phyloP scores from a whole-genome alignment of 768 basidiomycete genomes.

The Boletus rufocinnamomeus region DNA sequence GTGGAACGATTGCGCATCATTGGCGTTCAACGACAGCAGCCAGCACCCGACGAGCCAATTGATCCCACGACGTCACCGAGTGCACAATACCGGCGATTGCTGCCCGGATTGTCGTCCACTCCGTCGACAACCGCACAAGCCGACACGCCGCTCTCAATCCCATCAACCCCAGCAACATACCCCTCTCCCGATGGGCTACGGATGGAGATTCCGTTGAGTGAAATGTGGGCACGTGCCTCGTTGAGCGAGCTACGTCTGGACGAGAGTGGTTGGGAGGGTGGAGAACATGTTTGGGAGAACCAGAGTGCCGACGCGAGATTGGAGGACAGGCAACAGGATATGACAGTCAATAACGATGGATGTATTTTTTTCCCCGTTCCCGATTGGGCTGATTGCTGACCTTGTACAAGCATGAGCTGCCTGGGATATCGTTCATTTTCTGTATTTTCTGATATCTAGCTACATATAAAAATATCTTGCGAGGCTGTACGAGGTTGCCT shows the following conservation, averaged over 20 bases:
- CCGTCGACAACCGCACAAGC: conserved; percentile 34
- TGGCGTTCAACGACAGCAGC: conserved; percentile 64
- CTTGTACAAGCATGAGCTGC: neutral
- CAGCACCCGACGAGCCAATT: conserved; percentile 20
- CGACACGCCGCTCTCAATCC: conserved; percentile 31
- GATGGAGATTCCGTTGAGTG: conserved; percentile 27
- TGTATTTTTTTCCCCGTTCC: neutral
- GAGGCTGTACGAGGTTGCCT: neutral
- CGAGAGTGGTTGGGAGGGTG: conserved; percentile 12
- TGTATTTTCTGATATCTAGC: conserved; percentile 8
- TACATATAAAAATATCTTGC: neutral
- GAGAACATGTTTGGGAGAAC: conserved; percentile 9
- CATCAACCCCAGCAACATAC: conserved; percentile 31
- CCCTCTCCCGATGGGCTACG: conserved; percentile 31
- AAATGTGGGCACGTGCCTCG: conserved; percentile 32
- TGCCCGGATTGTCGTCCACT: conserved; percentile 34
- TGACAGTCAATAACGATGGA: conserved; percentile 21
- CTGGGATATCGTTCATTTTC: neutral
- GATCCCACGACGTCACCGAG: conserved; percentile 12
- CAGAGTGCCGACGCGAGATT: neutral
- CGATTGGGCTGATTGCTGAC: neutral
- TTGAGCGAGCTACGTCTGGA: conserved; percentile 34
- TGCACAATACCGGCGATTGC: conserved; percentile 16
- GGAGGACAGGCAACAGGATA: conserved; percentile 11
- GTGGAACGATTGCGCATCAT: conserved; percentile 78